These are phyloP conservation scores for Centella asiatica DNA, from an alignment of 129 eudicot species.

Conservation along the genomic window DNA sequence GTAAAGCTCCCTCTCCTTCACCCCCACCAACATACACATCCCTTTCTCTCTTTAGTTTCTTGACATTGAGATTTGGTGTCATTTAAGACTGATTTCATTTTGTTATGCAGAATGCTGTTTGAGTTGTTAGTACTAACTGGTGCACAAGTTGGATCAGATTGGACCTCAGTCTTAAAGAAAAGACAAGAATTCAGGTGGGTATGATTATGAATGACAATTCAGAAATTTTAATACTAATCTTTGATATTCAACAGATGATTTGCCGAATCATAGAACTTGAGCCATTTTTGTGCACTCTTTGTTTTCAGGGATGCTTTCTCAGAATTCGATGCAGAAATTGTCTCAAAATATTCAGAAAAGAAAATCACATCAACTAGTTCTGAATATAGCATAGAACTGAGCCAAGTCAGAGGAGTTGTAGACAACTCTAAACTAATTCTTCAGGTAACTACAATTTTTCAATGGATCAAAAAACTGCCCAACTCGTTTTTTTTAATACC, in stretches of 20 bases:
- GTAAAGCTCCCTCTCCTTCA: slow-evolving; percentile 25
- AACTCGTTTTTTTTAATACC: not conserved
- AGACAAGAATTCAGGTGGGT: slow-evolving; percentile 54
- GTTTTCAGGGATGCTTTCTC: slow-evolving; percentile 71
- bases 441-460: slow-evolving; percentile 35
- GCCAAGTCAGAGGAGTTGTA: slow-evolving; percentile 67
- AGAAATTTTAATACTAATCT: too few relatives aligned
- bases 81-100: not conserved
- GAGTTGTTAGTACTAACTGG: slow-evolving; percentile 69
- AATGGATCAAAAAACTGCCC: not conserved
- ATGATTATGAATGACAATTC: not conserved
- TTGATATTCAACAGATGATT: too few relatives aligned
- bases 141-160: slow-evolving; percentile 92
- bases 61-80: not conserved
- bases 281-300: not conserved
- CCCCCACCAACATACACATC: too few relatives aligned
- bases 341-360: slow-evolving; percentile 61
- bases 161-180: slow-evolving; percentile 80
- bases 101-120: slow-evolving; percentile 50
- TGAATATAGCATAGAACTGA: slow-evolving; percentile 46
- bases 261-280: not conserved
- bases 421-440: slow-evolving; percentile 74
- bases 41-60: not conserved
- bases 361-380: slow-evolving; percentile 44
- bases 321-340: slow-evolving; percentile 66